Evolutionary conservation across 345 rosid species (phyloP).

Genomic region (Lepidium didymum): DNA sequence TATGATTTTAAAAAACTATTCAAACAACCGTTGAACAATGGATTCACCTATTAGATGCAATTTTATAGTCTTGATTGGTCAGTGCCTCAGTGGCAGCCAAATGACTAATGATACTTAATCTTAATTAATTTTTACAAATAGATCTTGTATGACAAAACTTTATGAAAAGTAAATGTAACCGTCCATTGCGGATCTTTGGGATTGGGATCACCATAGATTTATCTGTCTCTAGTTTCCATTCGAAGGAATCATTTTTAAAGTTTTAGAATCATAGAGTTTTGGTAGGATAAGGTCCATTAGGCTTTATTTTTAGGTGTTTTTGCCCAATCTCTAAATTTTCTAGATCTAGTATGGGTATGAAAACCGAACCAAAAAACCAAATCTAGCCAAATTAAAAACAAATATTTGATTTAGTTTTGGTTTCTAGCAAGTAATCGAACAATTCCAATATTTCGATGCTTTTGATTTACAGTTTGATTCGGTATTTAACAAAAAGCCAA

Average conservation of each 20-base stretch:
- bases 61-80: slow-evolving; percentile 3
- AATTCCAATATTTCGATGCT: too few species aligned
- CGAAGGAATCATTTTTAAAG: slow-evolving; percentile 2
- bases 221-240: neutral
- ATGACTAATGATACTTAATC: neutral
- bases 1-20: neutral
- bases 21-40: neutral
- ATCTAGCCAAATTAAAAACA: too few species aligned
- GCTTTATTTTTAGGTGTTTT: neutral
- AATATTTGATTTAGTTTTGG: too few species aligned
- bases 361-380: too few species aligned
- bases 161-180: neutral
- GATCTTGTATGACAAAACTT: neutral
- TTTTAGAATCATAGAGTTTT: neutral
- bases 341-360: too few species aligned
- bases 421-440: too few species aligned
- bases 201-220: slow-evolving; percentile 28
- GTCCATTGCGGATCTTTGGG: slow-evolving; percentile 24
- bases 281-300: too few species aligned
- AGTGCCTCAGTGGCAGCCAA: slow-evolving; percentile 2
- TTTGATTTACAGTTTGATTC: too few species aligned
- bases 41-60: slow-evolving; percentile 3
- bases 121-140: neutral
- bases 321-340: too few species aligned
- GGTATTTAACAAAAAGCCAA: too few species aligned